phyloP scores from a whole-genome alignment of 2,329 filamentous ascomycete genomes.

The Beauveria medogensis region DNA sequence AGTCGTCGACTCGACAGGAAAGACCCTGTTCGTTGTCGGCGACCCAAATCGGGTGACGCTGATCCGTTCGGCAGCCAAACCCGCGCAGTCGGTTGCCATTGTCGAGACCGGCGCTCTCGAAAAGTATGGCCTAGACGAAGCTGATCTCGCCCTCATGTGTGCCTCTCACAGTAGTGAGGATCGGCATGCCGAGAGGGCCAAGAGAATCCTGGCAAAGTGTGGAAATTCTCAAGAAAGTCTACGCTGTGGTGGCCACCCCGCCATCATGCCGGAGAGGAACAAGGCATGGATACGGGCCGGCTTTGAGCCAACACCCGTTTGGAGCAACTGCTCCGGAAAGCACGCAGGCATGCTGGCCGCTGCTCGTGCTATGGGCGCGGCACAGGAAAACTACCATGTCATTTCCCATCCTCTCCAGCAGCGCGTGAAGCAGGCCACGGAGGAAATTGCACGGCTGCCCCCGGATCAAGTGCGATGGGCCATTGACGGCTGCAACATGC shows the following conservation, averaged over 20 bases:
- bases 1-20: conserved; percentile 29
- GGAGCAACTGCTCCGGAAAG: conserved; percentile 41
- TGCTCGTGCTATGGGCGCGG: conserved; percentile 26
- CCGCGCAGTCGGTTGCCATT: conserved; percentile 35
- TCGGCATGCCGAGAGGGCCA: conserved; percentile 29
- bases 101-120: conserved; percentile 33
- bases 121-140: conserved; percentile 27
- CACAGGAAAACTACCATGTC: conserved; percentile 27
- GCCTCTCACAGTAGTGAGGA: conserved; percentile 39
- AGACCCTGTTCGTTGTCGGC: conserved; percentile 31
- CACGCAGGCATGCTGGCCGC: conserved; percentile 40
- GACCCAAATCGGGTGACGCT: conserved; percentile 34
- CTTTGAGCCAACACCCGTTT: conserved; percentile 28
- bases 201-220: conserved; percentile 29
- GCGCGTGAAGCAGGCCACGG: conserved; percentile 27
- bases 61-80: conserved; percentile 37
- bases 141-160: conserved; percentile 38
- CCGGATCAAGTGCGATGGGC: conserved; percentile 29
- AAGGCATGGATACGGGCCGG: conserved; percentile 30
- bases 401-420: conserved; percentile 30
- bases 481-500: conserved; percentile 39
- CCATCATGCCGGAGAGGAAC: conserved; percentile 28
- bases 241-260: conserved; percentile 34
- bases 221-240: conserved; percentile 27
- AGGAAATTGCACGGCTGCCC: conserved; percentile 25